phyloP scores from a whole-genome alignment of 257 asterid species.

The Ilex asprella region DNA sequence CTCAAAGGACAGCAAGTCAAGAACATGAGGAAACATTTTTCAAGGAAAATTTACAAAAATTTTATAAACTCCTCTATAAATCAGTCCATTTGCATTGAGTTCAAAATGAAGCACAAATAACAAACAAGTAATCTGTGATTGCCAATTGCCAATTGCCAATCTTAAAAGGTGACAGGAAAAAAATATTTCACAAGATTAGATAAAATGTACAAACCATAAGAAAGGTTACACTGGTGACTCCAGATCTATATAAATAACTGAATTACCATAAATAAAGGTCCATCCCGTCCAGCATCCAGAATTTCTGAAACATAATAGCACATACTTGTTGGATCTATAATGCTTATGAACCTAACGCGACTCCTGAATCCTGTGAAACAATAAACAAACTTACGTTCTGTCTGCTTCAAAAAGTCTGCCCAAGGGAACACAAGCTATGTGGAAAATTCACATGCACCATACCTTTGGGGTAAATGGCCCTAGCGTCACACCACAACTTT shows the following conservation, averaged over 20 bases:
- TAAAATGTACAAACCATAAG: no score
- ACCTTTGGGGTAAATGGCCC: constrained; percentile 90
- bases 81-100: no score
- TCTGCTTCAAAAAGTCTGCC: constrained; percentile 6
- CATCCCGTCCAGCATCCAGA: constrained; percentile 68
- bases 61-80: no score
- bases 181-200: no score
- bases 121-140: no score
- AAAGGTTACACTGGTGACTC: not conserved
- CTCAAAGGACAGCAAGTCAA: no score
- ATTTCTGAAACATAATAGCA: constrained; percentile 79
- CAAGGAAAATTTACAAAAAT: no score
- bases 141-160: no score
- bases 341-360: constrained; percentile 73
- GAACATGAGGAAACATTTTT: no score
- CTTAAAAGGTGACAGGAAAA: no score
- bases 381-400: constrained; percentile 14
- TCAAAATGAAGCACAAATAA: no score
- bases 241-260: not conserved
- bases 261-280: constrained; percentile 84
- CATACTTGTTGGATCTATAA: constrained; percentile 64
- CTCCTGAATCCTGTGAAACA: constrained; percentile 83
- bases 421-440: constrained; percentile 2
- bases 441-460: constrained; percentile 14
- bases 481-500: constrained; percentile 75